Base-by-base conservation (phyloP, 768 basidiomycete genomes). In the Sarcomyxa edulis region DNA sequence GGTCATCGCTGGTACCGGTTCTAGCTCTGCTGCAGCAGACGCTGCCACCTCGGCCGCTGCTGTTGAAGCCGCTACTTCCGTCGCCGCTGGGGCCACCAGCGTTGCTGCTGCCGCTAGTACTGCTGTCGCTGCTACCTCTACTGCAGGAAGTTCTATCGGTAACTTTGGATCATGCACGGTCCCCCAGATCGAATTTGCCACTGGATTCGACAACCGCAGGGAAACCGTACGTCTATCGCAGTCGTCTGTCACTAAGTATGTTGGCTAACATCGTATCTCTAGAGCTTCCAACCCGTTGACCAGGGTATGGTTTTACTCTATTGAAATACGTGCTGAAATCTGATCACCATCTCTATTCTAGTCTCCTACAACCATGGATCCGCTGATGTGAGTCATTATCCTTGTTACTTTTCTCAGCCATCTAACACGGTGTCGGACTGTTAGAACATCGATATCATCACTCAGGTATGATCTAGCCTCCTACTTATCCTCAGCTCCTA, bases 381-480 rank as follows among this genome's bases (percentile, higher is more conserved):
- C 11, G 78, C 77, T n/a, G n/a, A n/a, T n/a, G n/a, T n/a, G n/a
- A n/a, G n/a, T n/a, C n/a, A n/a, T n/a, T n/a, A n/a, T n/a, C n/a
- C n/a, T n/a, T n/a, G n/a, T n/a, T n/a, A n/a, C n/a, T n/a, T n/a
- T n/a, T n/a, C n/a, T n/a, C n/a, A n/a, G n/a, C n/a, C n/a, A n/a
- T n/a, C n/a, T n/a, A n/a, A n/a, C n/a, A n/a, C n/a, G n/a, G n/a
- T n/a, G n/a, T n/a, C n/a, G n/a, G n/a, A n/a, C n/a, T n/a, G n/a
- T n/a, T 68, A 77, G 47, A 69, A 69, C 52, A 73, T 76, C 47
- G 64, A 60, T 46, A 76, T 79, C 52, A 79, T 81, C 60, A 68
- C 75, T 10, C 65, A 71, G 61, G 45, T n/a, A n/a, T n/a, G n/a
- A n/a, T n/a, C n/a, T n/a, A n/a, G n/a, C n/a, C n/a, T n/a, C n/a